Evolutionary conservation across 192 early-diverging fungal species (phyloP), one percentile per base, ranked within the genome.

Genomic region (Pilobolus umbonatus): DNA sequence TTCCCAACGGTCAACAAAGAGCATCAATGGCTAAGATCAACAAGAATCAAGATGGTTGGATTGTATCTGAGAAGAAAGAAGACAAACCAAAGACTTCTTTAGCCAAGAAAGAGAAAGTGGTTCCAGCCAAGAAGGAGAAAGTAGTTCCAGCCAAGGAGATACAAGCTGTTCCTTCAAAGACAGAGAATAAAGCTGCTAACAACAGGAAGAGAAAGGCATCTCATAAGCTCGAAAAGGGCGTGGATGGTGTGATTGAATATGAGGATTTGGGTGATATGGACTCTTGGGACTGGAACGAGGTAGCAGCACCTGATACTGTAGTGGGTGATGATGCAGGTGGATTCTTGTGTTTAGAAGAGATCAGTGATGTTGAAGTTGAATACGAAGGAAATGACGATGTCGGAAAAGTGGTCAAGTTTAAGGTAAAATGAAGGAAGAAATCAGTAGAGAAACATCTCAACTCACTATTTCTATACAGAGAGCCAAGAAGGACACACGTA

Each of bases 341-440:
- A 3, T 89, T 97, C 67, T 46, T 94, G 17, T 85, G 85, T 44
- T 75, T 97, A 35, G 92, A 97, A 66, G 95, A 97, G 54, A 67
- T 94, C 24, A 86, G 90, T 29, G 89, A 82, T 48, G 85, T 95
- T 9, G 88, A 92, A 64, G 83, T 93, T 26, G 80, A 80, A 31
- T 86, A 83, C 68, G 81, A 89, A 44, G 79, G 81, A 8, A 79
- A 77, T 34, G 70, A 74, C 12, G 57, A 64, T 0, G 82, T 84
- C 6, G 87, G 89, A 38, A 84, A 80, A 39, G 77, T 86, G 0
- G 71, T 90, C 31, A 86, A 84, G 56, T 90, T 94, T 62, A 78
- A 85, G 80, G 86, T 86, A 72, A 34, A 24, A 36, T 12, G 12
- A 59, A 61, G 31, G 55, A 42, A 14, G 39, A 15, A 26, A 17